Conservation (phyloP, 2,329 filamentous ascomycete genomes). For the Dactylella cylindrospora region DNA sequence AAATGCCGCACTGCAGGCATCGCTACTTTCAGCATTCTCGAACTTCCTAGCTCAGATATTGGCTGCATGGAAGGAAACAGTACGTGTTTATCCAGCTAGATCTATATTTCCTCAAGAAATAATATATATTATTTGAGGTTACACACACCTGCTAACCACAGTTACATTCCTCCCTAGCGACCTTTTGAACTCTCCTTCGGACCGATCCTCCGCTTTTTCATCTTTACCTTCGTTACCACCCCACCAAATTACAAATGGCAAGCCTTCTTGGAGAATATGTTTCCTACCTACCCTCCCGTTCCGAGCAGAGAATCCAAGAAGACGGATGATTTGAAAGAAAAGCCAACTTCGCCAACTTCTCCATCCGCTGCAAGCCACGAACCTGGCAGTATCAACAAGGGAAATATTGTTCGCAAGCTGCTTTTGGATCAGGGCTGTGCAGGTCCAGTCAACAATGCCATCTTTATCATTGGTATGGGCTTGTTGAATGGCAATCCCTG, state of each 20-base stretch:
- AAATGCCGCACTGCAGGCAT: slow-evolving; percentile 60
- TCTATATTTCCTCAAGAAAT: neutral
- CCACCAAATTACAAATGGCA: slow-evolving; percentile 64
- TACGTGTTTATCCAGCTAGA: slow-evolving; percentile 46
- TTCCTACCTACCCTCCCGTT: slow-evolving; percentile 55
- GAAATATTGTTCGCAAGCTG: slow-evolving; percentile 60
- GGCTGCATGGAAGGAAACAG: slow-evolving; percentile 56
- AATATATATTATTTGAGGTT: too few species aligned
- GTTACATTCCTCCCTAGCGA: slow-evolving; percentile 48
- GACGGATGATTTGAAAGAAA: slow-evolving; percentile 33
- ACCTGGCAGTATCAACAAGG: slow-evolving; percentile 51
- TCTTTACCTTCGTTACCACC: slow-evolving; percentile 59
- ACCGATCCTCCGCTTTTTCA: slow-evolving; percentile 60
- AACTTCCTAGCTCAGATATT: slow-evolving; percentile 62
- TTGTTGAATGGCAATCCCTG: slow-evolving; percentile 54
- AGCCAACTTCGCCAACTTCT: slow-evolving; percentile 21
- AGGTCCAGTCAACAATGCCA: slow-evolving; percentile 59
- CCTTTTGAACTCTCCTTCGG: slow-evolving; percentile 56
- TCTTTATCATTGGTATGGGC: slow-evolving; percentile 61
- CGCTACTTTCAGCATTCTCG: slow-evolving; percentile 58
- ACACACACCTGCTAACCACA: slow-evolving; percentile 1
- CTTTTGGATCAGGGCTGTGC: slow-evolving; percentile 62
- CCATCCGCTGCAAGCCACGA: slow-evolving; percentile 11
- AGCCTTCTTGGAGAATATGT: slow-evolving; percentile 58
- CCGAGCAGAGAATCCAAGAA: slow-evolving; percentile 25